These are phyloP conservation scores for Ziziphus jujuba DNA, from an alignment of 306 rosid genomes.

Conservation along the genomic window DNA sequence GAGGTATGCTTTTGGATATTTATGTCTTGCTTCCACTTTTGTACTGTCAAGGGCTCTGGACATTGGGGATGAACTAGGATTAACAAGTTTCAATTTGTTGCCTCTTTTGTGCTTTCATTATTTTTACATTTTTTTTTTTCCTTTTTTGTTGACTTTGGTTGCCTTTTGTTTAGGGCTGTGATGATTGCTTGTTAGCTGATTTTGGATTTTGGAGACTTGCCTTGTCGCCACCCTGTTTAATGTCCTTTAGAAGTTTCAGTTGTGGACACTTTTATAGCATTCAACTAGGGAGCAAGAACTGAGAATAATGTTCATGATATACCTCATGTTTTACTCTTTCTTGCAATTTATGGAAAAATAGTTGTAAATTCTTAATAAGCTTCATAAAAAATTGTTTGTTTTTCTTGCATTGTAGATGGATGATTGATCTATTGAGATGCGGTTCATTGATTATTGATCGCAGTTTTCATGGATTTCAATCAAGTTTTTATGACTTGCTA, in stretches of 20 bases:
- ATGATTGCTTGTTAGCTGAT: slow-evolving; percentile 53
- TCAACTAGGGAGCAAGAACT: neutral
- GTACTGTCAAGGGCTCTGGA: neutral
- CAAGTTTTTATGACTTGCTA: slow-evolving; percentile 48
- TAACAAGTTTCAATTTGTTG: neutral
- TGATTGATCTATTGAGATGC: slow-evolving; percentile 69
- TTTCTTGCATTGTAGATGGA: slow-evolving; percentile 79
- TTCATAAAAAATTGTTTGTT: slow-evolving; percentile 27
- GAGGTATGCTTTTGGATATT: slow-evolving; percentile 18
- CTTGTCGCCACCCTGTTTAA: slow-evolving; percentile 32
- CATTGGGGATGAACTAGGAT: neutral
- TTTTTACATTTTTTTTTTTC: slow-evolving; percentile 24
- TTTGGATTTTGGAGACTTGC: slow-evolving; percentile 47
- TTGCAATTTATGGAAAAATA: slow-evolving; percentile 13
- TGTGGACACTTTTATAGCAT: slow-evolving; percentile 9
- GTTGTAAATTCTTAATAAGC: neutral
- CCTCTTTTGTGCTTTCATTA: slow-evolving; percentile 2
- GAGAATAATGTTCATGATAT: neutral
- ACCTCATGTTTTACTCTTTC: neutral
- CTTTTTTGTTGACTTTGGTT: slow-evolving; percentile 50
- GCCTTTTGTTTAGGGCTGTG: slow-evolving; percentile 77
- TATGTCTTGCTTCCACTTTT: slow-evolving; percentile 4
- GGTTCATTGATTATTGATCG: slow-evolving; percentile 38
- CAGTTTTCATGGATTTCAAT: slow-evolving; percentile 53
- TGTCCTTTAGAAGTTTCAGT: slow-evolving; percentile 28